Conservation (phyloP, 1,284 basidiomycete species). For the Naganishia sp. region DNA sequence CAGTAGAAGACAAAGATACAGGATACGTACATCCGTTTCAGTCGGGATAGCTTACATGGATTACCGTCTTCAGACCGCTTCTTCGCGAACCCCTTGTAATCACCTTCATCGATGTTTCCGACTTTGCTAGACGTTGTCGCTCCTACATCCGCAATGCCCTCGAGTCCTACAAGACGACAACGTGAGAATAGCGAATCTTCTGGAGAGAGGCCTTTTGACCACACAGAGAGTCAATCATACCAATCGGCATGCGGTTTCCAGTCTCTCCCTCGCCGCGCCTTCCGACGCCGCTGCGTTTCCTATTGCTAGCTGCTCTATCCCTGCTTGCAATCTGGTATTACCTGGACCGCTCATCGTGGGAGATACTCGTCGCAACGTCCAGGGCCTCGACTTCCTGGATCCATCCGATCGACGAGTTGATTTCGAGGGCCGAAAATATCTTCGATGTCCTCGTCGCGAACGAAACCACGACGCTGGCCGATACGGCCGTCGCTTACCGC, state of each 20-base stretch:
- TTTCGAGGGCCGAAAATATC: background rate
- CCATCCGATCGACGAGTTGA: conserved; percentile 1
- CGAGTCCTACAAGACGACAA: too few relatives aligned
- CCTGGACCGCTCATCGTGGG: background rate
- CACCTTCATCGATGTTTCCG: too few relatives aligned
- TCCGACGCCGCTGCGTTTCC: background rate
- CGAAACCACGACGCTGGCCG: conserved; percentile 2
- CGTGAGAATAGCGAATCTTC: too few relatives aligned
- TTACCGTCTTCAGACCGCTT: too few relatives aligned
- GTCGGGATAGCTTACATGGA: too few relatives aligned
- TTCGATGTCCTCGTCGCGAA: conserved; percentile 5
- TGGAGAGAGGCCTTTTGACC: too few relatives aligned
- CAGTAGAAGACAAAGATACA: too few relatives aligned
- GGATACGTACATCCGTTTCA: too few relatives aligned
- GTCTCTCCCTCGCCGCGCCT: background rate
- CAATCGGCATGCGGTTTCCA: background rate
- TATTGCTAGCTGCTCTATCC: background rate
- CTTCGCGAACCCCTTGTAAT: too few relatives aligned
- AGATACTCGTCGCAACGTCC: background rate
- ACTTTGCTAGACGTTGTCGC: too few relatives aligned
- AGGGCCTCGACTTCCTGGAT: background rate
- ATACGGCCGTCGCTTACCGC: conserved; percentile 10
- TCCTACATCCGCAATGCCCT: too few relatives aligned
- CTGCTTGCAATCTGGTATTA: conserved; percentile 3
- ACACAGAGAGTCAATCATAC: too few relatives aligned